Base-by-base conservation (phyloP, 2,329 filamentous ascomycete genomes). In the Diaporthe capsici region DNA sequence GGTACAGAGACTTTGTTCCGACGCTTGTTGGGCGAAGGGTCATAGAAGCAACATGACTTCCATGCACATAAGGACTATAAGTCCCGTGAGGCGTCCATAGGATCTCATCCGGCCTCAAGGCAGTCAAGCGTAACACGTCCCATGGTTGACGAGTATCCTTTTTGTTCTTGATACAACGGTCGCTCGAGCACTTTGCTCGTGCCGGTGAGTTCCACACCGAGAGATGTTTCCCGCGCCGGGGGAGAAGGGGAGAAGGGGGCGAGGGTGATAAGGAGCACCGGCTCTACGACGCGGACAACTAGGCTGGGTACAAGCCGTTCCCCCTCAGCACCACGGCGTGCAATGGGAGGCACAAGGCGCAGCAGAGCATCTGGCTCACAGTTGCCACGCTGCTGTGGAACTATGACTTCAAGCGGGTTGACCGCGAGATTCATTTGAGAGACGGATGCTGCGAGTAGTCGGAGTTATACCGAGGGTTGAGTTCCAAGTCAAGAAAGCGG, bases 301-400 rank as follows among this genome's bases (percentile, higher is more conserved):
- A n/a, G 10, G n/a, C n/a, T 53, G 49, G 8, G 49, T 53, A 53
- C 49, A 25, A n/a, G 10, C 9, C 49, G 10, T 53, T 53, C 49
- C 49, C 28, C 22, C 28, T 53, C 49, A 9, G 49, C 49, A 53
- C 2, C 49, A 53, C n/a, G 49, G 49, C 49, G 10, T 53, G 49
- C 9, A 53, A 6, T 25, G 49, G 49, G 49, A 25, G 49, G n/a
- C 49, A 53, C 2, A 53, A 28, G 49, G 49, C 49, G 49, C 49
- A 53, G n/a, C 49, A 53, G 10, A 53, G 49, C 9, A 53, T 53
- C 49, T n/a, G 49, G 49, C n/a, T 53, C n/a, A 53, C 28, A 6
- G n/a, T 53, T 53, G 49, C 49, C 49, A 53, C 49, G 49, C 49
- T 53, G n/a, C 49, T 53, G n/a, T 53, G 49, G 49, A 25, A 53